Base-by-base conservation (phyloP, 768 basidiomycete genomes). In the Dioszegia hungarica region DNA sequence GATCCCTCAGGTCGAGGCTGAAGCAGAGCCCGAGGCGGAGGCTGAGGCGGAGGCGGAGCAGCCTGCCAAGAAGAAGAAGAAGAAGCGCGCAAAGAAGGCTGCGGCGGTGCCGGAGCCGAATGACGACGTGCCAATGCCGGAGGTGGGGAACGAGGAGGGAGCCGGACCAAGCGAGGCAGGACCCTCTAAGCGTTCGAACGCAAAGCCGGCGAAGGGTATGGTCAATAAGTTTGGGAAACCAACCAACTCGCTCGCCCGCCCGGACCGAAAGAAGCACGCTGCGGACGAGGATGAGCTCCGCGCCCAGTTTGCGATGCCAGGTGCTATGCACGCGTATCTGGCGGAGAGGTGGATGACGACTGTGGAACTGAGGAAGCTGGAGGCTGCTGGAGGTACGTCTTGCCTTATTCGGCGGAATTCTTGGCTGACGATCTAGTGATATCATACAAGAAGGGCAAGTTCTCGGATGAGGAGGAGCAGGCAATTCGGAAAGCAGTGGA, bases 361-460 rank as follows among this genome's bases (percentile, higher is more conserved):
- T 24, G 24, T 10, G 9, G 59, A 63, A 41, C 41, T 69, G 20
- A 48, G 43, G 44, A 44, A 59, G 37, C 29, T 70, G 15, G 62
- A 70, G 45, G 58, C 45, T 10, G 51, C 54, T 28, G 68, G 65
- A 0, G 48, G 68, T 70, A 51, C 59, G 68, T 66, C 25, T 39
- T 37, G 19, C 20, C 4, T 27, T 8, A 11, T 52, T 20, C 20
- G 28, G 28, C 34, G 19, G 24, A n/a, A 27, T n/a, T 17, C 10
- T 4, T n/a, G 50, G 29, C 50, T 38, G 34, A 41, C 31, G 34
- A 41, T 1, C 14, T 41, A 70, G 68, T 66, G 15, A 33, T 70
- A 20, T 48, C n/a, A 5, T 64, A 62, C 51, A 66, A 64, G 41
- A 57, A 56, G 39, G 68, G 68, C 3, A 62, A 60, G 31, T 62